These are phyloP conservation scores for Kwoniella sp. DNA, from an alignment of 768 basidiomycete species.

Conservation along the genomic window DNA sequence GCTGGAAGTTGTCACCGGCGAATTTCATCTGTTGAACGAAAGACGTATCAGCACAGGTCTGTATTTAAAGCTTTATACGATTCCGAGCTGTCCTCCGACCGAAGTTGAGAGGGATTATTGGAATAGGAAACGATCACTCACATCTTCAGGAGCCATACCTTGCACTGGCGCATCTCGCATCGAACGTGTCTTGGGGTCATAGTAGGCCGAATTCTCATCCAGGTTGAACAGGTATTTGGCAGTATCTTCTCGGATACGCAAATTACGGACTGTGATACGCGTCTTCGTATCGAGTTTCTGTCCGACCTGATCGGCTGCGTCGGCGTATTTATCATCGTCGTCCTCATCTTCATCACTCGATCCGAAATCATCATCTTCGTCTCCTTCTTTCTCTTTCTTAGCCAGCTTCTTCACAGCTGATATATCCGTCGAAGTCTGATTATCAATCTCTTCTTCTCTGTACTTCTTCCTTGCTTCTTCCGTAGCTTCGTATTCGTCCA, in stretches of 20 bases:
- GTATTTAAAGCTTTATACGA: no score
- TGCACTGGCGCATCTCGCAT: conserved; percentile 95
- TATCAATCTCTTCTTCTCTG: conserved; percentile 96
- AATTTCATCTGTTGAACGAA: conserved; percentile 60
- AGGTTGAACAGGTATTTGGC: conserved; percentile 98
- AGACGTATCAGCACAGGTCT: conserved; percentile 1
- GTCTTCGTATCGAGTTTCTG: conserved; percentile 98
- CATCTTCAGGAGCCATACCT: conserved; percentile 81
- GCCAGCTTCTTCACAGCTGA: conserved; percentile 86
- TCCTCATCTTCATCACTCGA: conserved; percentile 73
- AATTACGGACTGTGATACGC: conserved; percentile 93
- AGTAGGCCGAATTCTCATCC: conserved; percentile 93
- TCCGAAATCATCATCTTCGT: conserved; percentile 83
- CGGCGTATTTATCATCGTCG: conserved; percentile 97
- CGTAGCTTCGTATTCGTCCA: conserved; percentile 90
- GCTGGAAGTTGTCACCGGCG: conserved; percentile 94
- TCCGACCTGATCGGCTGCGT: conserved; percentile 94
- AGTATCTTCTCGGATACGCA: conserved; percentile 98
- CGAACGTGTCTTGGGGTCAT: conserved; percentile 98
- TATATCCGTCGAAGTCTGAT: conserved; percentile 88
- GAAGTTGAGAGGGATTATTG: no score
- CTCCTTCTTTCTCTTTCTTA: conserved; percentile 57
- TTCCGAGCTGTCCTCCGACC: no score
- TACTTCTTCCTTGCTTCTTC: conserved; percentile 87
- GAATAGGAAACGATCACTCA: conserved; percentile 57